phyloP scores from a whole-genome alignment of 805 yeast species.

The Barnettozyma wickerhamii region DNA sequence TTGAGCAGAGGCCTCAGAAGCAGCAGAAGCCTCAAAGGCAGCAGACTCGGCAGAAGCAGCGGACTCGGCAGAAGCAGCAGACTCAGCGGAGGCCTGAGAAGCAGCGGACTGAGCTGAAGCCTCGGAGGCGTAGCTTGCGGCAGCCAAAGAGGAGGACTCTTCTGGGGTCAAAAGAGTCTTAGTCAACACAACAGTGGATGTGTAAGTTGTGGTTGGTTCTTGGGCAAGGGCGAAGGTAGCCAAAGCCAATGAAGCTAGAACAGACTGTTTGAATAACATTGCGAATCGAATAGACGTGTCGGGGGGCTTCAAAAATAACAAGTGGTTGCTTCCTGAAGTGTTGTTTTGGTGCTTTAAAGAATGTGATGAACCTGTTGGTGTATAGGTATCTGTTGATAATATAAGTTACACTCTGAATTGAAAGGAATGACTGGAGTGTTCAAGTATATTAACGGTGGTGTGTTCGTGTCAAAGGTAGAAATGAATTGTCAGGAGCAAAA shows the following conservation, averaged over 20 bases:
- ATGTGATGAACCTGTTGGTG: conserved; percentile 1
- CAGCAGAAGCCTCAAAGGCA: conserved; percentile 20
- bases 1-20: conserved; percentile 22
- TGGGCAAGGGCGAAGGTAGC: conserved; percentile 16
- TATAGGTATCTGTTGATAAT: not conserved
- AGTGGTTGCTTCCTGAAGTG: not conserved
- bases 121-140: conserved; percentile 17
- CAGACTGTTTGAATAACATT: conserved; percentile 25
- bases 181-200: conserved; percentile 35
- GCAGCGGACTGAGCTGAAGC: conserved; percentile 19
- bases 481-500: conserved; percentile 2
- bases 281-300: not conserved
- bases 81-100: conserved; percentile 21
- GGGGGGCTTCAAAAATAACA: not conserved
- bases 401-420: conserved; percentile 23
- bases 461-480: too few relatives aligned
- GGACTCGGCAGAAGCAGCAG: conserved; percentile 12
- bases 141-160: conserved; percentile 17
- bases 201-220: conserved; percentile 31
- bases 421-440: conserved; percentile 30
- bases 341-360: not conserved
- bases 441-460: not conserved
- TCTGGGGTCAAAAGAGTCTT: conserved; percentile 27
- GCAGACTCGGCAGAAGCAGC: conserved; percentile 16
- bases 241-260: conserved; percentile 28